phyloP scores from a whole-genome alignment of 2,329 filamentous ascomycete genomes.

The Zalaria obscura region DNA sequence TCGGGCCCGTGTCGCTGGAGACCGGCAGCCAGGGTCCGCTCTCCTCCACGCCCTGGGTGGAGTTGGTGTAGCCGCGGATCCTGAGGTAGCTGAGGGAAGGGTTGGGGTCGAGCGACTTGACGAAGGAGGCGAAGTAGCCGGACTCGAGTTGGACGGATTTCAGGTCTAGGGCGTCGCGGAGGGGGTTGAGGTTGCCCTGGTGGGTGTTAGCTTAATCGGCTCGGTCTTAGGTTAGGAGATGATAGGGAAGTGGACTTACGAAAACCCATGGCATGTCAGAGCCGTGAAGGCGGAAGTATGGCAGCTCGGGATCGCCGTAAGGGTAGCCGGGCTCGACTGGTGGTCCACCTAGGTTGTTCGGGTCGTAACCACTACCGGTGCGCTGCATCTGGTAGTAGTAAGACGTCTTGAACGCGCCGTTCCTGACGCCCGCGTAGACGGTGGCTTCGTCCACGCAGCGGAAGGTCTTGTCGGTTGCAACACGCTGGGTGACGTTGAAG shows the following conservation, averaged over 20 bases:
- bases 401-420: slow-evolving; percentile 31
- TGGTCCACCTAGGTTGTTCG: slow-evolving; percentile 38
- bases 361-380: slow-evolving; percentile 38
- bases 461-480: slow-evolving; percentile 46
- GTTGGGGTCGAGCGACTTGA: slow-evolving; percentile 37
- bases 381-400: slow-evolving; percentile 50
- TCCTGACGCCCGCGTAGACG: slow-evolving; percentile 33
- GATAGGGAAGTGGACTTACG: slow-evolving; percentile 27
- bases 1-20: slow-evolving; percentile 19
- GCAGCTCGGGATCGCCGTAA: slow-evolving; percentile 35
- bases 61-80: slow-evolving; percentile 32
- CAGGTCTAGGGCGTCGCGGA: slow-evolving; percentile 37
- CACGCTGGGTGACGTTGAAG: slow-evolving; percentile 39
- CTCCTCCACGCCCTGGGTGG: slow-evolving; percentile 23
- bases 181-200: slow-evolving; percentile 20
- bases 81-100: slow-evolving; percentile 29
- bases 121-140: slow-evolving; percentile 38
- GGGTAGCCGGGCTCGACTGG: slow-evolving; percentile 21
- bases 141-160: slow-evolving; percentile 30
- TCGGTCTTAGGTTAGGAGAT: background rate
- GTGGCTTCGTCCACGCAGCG: slow-evolving; percentile 47
- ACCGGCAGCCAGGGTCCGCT: slow-evolving; percentile 25
- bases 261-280: slow-evolving; percentile 39
- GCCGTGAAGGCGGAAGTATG: slow-evolving; percentile 44
- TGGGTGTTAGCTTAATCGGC: background rate